Conservation (phyloP, 2,329 filamentous ascomycete genomes). For the Fusarium anguioides region DNA sequence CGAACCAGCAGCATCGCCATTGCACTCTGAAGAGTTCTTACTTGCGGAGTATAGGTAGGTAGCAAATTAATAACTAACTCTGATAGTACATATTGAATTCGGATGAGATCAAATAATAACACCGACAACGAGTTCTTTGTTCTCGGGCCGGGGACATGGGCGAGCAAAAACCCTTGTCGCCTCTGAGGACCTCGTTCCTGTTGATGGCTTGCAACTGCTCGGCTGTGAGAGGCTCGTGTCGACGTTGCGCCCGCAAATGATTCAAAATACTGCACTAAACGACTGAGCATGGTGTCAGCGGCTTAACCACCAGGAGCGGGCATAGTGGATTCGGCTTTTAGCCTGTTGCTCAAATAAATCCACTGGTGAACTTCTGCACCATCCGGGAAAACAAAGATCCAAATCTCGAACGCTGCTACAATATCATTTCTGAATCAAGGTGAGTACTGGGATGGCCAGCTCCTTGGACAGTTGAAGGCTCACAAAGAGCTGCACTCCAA, state of each 20-base stretch:
- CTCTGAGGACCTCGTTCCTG: conserved; percentile 25
- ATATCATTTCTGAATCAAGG: no score
- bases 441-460: not conserved
- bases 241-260: conserved; percentile 45
- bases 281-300: conserved; percentile 43
- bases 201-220: conserved; percentile 32
- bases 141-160: conserved; percentile 29
- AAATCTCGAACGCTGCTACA: conserved; percentile 20
- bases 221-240: conserved; percentile 39
- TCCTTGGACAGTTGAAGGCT: not conserved
- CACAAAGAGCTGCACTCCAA: not conserved
- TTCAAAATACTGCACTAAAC: conserved; percentile 39
- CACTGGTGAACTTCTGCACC: conserved; percentile 6
- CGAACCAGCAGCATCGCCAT: not conserved
- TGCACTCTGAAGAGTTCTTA: not conserved
- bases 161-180: conserved; percentile 26
- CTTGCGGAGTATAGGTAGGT: not conserved
- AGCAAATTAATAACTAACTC: conserved; percentile 1
- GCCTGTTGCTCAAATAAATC: conserved; percentile 23
- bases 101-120: conserved; percentile 15
- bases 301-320: conserved; percentile 28
- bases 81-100: not conserved
- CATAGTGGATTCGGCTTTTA: conserved; percentile 34
- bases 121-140: conserved; percentile 16
- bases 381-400: conserved; percentile 36